These are phyloP conservation scores for Balansia obtecta DNA, from an alignment of 2,329 filamentous ascomycete genomes.

Conservation along the genomic window DNA sequence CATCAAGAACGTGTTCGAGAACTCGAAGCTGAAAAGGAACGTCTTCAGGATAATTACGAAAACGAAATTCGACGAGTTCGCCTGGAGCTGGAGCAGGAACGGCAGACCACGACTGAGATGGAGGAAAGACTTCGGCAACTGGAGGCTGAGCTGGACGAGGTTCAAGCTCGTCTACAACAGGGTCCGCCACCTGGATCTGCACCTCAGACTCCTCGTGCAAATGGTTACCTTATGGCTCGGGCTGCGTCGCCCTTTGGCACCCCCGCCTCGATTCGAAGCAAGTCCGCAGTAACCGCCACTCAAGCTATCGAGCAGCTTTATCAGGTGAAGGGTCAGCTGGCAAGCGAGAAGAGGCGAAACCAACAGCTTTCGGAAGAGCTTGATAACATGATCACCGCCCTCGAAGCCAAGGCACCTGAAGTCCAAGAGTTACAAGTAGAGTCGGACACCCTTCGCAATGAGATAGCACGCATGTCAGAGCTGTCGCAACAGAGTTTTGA, in stretches of 20 bases:
- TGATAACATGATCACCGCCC: conserved; percentile 72
- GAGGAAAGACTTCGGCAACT: conserved; percentile 38
- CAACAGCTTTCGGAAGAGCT: conserved; percentile 64
- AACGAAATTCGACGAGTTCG: conserved; percentile 43
- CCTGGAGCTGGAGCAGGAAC: conserved; percentile 44
- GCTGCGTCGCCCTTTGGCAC: conserved; percentile 51
- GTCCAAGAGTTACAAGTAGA: conserved; percentile 76
- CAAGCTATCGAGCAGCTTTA: conserved; percentile 53
- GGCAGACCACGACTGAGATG: conserved; percentile 30
- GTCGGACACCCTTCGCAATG: conserved; percentile 64
- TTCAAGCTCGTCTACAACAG: conserved; percentile 36
- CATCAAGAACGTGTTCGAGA: conserved; percentile 59
- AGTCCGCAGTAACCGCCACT: conserved; percentile 44
- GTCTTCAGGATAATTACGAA: conserved; percentile 52
- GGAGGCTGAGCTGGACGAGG: conserved; percentile 40
- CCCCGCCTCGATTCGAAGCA: conserved; percentile 43
- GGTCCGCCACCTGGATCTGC: conserved; percentile 31
- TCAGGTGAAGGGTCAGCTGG: conserved; percentile 59
- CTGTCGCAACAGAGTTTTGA: conserved; percentile 71
- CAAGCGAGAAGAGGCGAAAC: conserved; percentile 60
- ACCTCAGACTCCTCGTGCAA: conserved; percentile 49
- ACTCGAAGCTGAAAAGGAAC: conserved; percentile 49
- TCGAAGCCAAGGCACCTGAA: conserved; percentile 80
- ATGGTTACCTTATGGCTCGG: conserved; percentile 40
- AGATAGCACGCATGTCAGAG: conserved; percentile 74